Base-by-base conservation (phyloP, 148 eudicot species). In the Camellia lanceoleosa region DNA sequence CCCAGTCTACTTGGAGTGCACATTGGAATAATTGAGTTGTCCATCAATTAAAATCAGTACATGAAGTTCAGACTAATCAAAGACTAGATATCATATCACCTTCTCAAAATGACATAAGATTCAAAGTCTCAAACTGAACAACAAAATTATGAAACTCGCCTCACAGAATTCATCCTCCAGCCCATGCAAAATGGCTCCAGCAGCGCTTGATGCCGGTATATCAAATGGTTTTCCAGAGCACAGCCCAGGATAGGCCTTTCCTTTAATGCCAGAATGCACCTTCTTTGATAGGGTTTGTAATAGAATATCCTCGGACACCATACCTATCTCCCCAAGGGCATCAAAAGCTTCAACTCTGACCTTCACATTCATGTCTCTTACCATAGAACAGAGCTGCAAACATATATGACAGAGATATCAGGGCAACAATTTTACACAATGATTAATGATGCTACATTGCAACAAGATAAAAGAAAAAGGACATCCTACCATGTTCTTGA, bases 91-190 rank as follows among this genome's bases (percentile, higher is more conserved):
- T 10, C 11, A 18, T 23, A 68, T 5, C 67, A 19, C 23, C 49
- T 11, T n/a, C 59, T 12, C 23, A 30, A 64, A 78, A 74, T 16
- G 61, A 75, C 9, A 68, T 49, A 10, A 78, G 42, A 55, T 46
- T 76, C 79, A 6, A n/a, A 18, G 14, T 14, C 19, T 61, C 60
- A 55, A 75, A 15, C 18, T 18, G 63, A 71, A 73, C 15, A 30
- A 44, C 72, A 79, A 49, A 66, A 19, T 68, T 62, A 18, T 79
- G 58, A 74, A 58, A 68, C 49, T 62, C 87, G 91, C 99, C 97
- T 91, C 89, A 75, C 82, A 82, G 77, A 80, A 95, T 86, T 95
- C 99, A 87, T 95, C 99, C 89, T 95, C 99, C 43, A 95, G 85
- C 78, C 98, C 99, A 80, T 93, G 99, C 75, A 92, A 80, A 87